Base-by-base conservation (phyloP, 1,284 basidiomycete species). In the Rhodotorula sp. region DNA sequence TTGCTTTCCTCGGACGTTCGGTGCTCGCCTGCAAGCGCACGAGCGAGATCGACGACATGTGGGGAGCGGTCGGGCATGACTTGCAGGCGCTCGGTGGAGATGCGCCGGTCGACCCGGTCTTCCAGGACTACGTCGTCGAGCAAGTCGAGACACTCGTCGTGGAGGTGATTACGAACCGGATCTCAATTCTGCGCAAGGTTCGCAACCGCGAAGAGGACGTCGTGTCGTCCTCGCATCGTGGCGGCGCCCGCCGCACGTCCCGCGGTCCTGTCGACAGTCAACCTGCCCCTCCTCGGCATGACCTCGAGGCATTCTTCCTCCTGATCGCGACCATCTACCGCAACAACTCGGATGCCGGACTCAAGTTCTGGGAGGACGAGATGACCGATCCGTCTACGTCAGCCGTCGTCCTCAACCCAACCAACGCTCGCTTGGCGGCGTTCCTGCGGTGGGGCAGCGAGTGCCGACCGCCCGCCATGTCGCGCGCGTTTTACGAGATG, bases 181-280 rank as follows among this genome's bases (percentile, higher is more conserved):
- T 90, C 19, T 89, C 90, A 0, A 90, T 95, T 79, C 84, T 97
- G n/a, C 87, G 91, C 57, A 92, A 92, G 79, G 89, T 97, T 79
- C 92, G 93, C 79, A 92, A 94, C 77, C 84, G 89, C 55, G 93
- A 97, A 79, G 94, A 97, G 81, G 94, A 97, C 79, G 81, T 89
- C 38, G 84, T 89, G 34, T 58, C 73, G 56, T 69, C 69, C 14
- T 73, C 77, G 28, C 79, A 62, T 75, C 81, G 66, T 85, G 85
- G 66, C 86, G 85, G 72, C 76, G 85, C 71, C 75, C 59, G 78
- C 83, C 23, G 80, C 83, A 28, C 78, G 83, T 64, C 80, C 70
- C 54, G 62, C 28, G 45, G 60, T 43, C 61, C 50, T 23, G 45
- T 55, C 21, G 57, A 67, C 48, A 45, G 62, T 56, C 59, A 38